Evolutionary conservation across 768 basidiomycete species (phyloP), one percentile per base, ranked within the genome.

Genomic region (Tylopilus intermedius): DNA sequence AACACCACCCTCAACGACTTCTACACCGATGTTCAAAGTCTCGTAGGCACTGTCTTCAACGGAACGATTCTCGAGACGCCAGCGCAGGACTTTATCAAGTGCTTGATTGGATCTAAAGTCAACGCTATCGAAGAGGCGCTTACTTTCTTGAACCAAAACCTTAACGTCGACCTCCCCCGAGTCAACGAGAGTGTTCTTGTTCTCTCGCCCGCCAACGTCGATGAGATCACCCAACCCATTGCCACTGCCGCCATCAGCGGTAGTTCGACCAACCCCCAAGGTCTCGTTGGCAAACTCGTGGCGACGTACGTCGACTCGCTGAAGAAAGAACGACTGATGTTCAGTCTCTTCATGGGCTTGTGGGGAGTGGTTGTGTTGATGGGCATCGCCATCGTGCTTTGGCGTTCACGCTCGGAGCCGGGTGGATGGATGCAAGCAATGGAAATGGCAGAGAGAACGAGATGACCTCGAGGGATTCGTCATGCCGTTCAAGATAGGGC

Each of bases 91-190:
- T 96, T 98, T 64, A 72, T 96, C 63, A 80, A 75, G 62, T 97
- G 95, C 65, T 78, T 97, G 63, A 79, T 98, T 59, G 95, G 95
- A n/a, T 78, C 79, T 54, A 98, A 98, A 67, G 85, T 98, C 44
- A 74, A 84, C 50, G 90, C 86, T 9, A 76, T 98, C 62, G 91
- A 94, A 70, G 77, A 83, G 15, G 93, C 88, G 5, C 75, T 96
- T 38, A 97, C 93, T 0, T 97, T 95, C 78, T 74, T 98, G 57
- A 86, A 95, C 65, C 74, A 92, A 57, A 91, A 96, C 70, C 83
- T 94, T 44, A 75, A 83, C 45, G 75, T 98, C 62, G 71, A 88
- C 61, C 77, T 98, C 53, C 88, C 94, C 0, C 81, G 79, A 43
- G 79, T 97, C 51, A 86, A 91, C 53, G 73, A 87, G 47, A 77